Base-by-base conservation (phyloP, 805 yeast species). In the Kregervanrija pseudodelftensis region DNA sequence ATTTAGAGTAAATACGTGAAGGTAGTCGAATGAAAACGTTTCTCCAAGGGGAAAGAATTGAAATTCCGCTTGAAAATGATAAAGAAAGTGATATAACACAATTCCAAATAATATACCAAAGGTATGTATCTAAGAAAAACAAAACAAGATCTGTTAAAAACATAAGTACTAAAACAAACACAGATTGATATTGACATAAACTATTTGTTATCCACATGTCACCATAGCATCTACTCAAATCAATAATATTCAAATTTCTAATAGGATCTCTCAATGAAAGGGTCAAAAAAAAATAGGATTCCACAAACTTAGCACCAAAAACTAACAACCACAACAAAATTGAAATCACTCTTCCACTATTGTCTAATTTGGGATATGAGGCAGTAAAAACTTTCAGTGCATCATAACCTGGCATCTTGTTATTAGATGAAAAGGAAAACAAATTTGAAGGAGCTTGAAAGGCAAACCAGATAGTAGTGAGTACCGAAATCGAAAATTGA, bases 91-190 rank as follows among this genome's bases (percentile, higher is more conserved):
- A 76, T 44, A 74, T 69, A 0, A 71, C 49, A 14, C 80, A 72
- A 44, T 74, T 76, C 74, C 79, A 76, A 8, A 76, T 67, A 41
- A 76, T 73, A 48, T 76, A 76, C 82, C 82, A 76, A 13, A 76
- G 61, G 47, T 76, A 76, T 0, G 81, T 76, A 46, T 76, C 82
- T 16, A 76, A 64, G 48, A 74, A 74, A 52, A 74, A 76, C 33
- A 76, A 60, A 3, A 75, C 69, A 48, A 74, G 57, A 52, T 74
- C 79, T 4, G 77, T 68, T 8, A 68, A 40, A 31, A 60, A 58
- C 51, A 76, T 68, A 42, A 76, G 57, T 0, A 58, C 51, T 30
- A 76, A 58, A 8, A 71, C 65, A 42, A 75, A 61, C 4, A 50
- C 49, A 1, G 78, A 65, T 30, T 76, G 80, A 36, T 64, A 56